These are phyloP conservation scores for Lagenaria siceraria DNA, from an alignment of 306 rosid species.

Conservation along the genomic window DNA sequence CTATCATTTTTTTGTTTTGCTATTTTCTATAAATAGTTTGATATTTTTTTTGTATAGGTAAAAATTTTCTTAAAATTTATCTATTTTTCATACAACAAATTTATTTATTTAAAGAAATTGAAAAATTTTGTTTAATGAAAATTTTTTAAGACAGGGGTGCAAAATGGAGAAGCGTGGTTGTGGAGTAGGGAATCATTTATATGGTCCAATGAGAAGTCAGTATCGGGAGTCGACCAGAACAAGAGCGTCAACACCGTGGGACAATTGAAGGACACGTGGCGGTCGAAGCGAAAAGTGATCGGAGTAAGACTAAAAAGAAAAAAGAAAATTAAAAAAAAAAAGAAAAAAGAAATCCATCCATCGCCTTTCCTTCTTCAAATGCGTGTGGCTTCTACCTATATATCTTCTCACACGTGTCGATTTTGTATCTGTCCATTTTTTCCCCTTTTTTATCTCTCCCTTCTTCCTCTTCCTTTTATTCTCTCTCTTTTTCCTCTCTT, in stretches of 20 bases:
- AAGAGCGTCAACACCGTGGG: not conserved
- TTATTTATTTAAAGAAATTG: too few species aligned
- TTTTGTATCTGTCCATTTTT: slow-evolving; percentile 15
- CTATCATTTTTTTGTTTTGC: too few species aligned
- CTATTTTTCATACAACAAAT: too few species aligned
- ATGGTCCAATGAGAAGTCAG: not conserved
- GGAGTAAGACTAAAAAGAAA: not conserved
- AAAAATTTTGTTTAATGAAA: too few species aligned
- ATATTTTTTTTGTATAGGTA: too few species aligned
- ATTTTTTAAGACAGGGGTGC: not conserved
- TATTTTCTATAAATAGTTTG: too few species aligned
- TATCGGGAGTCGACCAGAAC: not conserved
- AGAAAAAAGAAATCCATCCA: not conserved
- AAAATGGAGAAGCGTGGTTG: not conserved
- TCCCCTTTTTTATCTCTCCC: slow-evolving; percentile 27
- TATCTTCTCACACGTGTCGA: slow-evolving; percentile 51
- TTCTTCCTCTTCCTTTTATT: not conserved
- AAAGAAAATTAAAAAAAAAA: too few species aligned
- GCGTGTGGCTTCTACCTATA: slow-evolving; percentile 46
- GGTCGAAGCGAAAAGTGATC: not conserved
- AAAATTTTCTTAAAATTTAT: too few species aligned
- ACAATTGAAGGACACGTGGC: not conserved
- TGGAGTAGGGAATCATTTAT: not conserved
- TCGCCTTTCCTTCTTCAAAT: slow-evolving; percentile 2
- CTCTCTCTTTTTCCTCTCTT: not conserved